Conservation (phyloP, 495 filamentous ascomycete genomes). For the Parathielavia hyrcaniae region DNA sequence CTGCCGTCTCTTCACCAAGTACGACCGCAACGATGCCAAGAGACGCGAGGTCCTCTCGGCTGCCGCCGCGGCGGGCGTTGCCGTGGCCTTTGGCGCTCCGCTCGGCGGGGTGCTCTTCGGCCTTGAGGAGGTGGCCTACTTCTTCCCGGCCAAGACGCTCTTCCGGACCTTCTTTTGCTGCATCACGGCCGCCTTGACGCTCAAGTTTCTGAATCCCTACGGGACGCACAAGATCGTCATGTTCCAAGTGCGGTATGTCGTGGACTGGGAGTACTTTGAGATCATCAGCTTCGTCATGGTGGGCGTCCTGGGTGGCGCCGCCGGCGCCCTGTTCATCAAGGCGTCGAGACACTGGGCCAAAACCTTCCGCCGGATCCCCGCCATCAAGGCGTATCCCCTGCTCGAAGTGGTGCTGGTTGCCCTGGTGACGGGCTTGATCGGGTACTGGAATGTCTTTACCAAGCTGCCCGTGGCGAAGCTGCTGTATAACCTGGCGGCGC, state of each 20-base stretch:
- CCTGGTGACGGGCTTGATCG: conserved; percentile 70
- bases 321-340: conserved; percentile 94
- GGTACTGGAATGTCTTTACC: conserved; percentile 92
- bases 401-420: conserved; percentile 87
- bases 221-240: conserved; percentile 94
- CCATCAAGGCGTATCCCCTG: conserved; percentile 77
- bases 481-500: conserved; percentile 80
- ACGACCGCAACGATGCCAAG: conserved; percentile 83
- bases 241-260: conserved; percentile 87
- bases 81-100: conserved; percentile 91
- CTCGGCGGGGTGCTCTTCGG: conserved; percentile 91
- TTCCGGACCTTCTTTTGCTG: conserved; percentile 99
- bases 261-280: conserved; percentile 93
- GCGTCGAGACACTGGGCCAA: conserved; percentile 82
- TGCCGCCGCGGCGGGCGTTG: conserved; percentile 85
- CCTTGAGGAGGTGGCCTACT: conserved; percentile 92
- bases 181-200: conserved; percentile 79
- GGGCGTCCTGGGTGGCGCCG: conserved; percentile 75
- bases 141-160: conserved; percentile 96
- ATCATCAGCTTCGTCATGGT: conserved; percentile 76
- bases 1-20: conserved; percentile 87
- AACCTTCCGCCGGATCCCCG: conserved; percentile 72
- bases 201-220: conserved; percentile 95
- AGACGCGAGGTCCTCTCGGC: conserved; percentile 89
- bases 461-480: conserved; percentile 86